These are phyloP conservation scores for Annulohypoxylon stygium DNA, from an alignment of 495 filamentous ascomycete species.

Conservation along the genomic window DNA sequence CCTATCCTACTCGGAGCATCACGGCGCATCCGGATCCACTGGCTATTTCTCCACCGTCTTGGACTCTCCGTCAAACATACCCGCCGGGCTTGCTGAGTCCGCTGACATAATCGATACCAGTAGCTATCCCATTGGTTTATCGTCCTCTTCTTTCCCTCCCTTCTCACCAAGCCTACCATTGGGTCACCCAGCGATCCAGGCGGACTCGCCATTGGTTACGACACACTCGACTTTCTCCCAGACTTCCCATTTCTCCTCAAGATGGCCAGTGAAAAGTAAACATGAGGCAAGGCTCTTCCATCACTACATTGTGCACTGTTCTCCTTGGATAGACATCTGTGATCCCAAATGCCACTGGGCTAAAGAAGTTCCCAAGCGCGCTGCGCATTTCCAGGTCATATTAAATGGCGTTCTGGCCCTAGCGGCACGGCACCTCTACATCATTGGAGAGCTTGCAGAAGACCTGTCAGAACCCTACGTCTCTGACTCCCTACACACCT, in stretches of 20 bases:
- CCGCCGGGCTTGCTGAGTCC: not conserved
- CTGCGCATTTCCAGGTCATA: not conserved
- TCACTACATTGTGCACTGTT: not conserved
- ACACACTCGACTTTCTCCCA: not conserved
- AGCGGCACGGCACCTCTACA: not conserved
- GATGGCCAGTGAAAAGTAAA: not conserved
- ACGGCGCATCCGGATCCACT: not conserved
- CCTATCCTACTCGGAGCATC: not conserved
- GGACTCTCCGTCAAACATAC: not conserved
- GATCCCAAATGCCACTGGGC: not conserved
- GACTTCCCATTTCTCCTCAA: not conserved
- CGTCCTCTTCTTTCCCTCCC: not conserved
- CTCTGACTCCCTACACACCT: not conserved
- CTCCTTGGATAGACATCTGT: not conserved
- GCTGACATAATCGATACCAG: not conserved
- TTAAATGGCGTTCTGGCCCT: not conserved
- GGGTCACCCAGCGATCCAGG: not conserved
- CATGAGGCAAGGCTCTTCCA: not conserved
- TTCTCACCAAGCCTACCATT: not conserved
- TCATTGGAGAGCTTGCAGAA: not conserved
- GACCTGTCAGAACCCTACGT: not conserved
- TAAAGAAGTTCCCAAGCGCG: not conserved
- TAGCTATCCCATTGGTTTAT: not conserved
- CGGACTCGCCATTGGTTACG: not conserved
- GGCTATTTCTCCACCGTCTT: not conserved